A percentile compares a stretch with the other conserved stretches of the same genome.
Conservation (phyloP, 345 rosid species). For the Camelina hispida region DNA sequence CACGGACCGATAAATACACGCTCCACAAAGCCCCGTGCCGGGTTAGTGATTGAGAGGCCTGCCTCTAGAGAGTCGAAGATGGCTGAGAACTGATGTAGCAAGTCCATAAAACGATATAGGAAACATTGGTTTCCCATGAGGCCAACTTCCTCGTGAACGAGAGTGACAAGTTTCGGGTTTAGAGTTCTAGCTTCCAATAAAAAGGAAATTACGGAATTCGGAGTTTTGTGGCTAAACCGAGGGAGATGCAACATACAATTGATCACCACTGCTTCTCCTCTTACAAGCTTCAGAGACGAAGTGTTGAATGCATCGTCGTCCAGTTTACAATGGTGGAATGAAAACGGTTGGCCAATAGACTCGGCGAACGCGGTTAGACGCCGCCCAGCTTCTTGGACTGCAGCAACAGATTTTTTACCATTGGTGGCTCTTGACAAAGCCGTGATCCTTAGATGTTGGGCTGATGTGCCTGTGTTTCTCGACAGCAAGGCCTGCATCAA, state of each 20-base stretch:
- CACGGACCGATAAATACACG: slow-evolving; percentile 72
- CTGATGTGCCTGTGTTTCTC: slow-evolving; percentile 55
- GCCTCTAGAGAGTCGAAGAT: slow-evolving; percentile 81
- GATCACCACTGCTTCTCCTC: slow-evolving; percentile 77
- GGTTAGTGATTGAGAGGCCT: slow-evolving; percentile 67
- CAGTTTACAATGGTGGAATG: slow-evolving; percentile 76
- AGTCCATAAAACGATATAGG: slow-evolving; percentile 73
- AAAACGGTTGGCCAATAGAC: slow-evolving; percentile 78
- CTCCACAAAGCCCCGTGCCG: slow-evolving; percentile 70
- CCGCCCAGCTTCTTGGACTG: slow-evolving; percentile 82
- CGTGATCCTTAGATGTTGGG: slow-evolving; percentile 83
- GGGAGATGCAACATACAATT: slow-evolving; percentile 87
- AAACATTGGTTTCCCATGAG: slow-evolving; percentile 62
- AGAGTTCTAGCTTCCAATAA: slow-evolving; percentile 58
- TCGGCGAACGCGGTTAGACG: slow-evolving; percentile 71
- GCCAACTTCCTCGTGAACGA: slow-evolving; percentile 78
- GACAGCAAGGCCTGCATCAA: slow-evolving; percentile 85
- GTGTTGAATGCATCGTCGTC: slow-evolving; percentile 63
- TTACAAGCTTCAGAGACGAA: slow-evolving; percentile 58
- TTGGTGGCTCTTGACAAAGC: slow-evolving; percentile 65
- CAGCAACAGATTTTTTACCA: slow-evolving; percentile 58
- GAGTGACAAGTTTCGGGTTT: slow-evolving; percentile 60
- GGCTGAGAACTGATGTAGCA: slow-evolving; percentile 85
- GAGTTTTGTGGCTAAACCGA: slow-evolving; percentile 61
- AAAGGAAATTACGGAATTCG: slow-evolving; percentile 66